These are phyloP conservation scores for Tulasnella sp. DNA, from an alignment of 768 basidiomycete genomes.

Conservation along the genomic window DNA sequence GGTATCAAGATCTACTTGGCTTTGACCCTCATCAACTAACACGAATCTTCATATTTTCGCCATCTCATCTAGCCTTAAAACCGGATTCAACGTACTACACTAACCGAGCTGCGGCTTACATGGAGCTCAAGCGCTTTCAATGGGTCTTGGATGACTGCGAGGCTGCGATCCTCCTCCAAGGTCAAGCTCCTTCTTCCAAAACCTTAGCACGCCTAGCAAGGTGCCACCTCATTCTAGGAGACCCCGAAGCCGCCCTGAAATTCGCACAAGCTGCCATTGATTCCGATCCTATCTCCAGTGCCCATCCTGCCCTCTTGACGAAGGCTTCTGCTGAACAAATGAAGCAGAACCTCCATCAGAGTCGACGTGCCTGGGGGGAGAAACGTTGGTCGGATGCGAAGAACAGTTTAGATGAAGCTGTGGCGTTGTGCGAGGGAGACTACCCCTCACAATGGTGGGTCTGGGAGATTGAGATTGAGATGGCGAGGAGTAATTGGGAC, in stretches of 20 bases:
- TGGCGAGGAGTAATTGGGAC: constrained; percentile 61
- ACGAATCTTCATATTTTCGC: no score
- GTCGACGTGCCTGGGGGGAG: constrained; percentile 41
- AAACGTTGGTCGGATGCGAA: no score
- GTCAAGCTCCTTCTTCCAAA: constrained; percentile 51
- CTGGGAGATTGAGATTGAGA: constrained; percentile 72
- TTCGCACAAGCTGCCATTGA: constrained; percentile 51
- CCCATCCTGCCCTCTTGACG: constrained; percentile 49
- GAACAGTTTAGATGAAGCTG: no score
- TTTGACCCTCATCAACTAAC: no score
- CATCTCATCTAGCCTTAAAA: constrained; percentile 3
- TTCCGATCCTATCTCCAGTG: constrained; percentile 47
- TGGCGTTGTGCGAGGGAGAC: no score
- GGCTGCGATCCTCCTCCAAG: constrained; percentile 54
- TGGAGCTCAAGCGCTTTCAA: constrained; percentile 68
- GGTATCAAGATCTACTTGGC: no score
- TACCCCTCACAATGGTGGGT: constrained; percentile 54
- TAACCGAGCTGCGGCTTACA: constrained; percentile 79
- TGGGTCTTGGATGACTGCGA: constrained; percentile 72
- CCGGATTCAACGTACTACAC: constrained; percentile 65
- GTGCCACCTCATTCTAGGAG: constrained; percentile 74
- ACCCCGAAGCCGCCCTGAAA: constrained; percentile 53
- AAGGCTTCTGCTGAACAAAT: constrained; percentile 50
- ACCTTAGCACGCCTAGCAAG: constrained; percentile 73
- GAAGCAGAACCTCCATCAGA: constrained; percentile 54